Evolutionary conservation across 2,329 filamentous ascomycete genomes (phyloP), one percentile per base, ranked within the genome.

Genomic region (Nakataea oryzae): DNA sequence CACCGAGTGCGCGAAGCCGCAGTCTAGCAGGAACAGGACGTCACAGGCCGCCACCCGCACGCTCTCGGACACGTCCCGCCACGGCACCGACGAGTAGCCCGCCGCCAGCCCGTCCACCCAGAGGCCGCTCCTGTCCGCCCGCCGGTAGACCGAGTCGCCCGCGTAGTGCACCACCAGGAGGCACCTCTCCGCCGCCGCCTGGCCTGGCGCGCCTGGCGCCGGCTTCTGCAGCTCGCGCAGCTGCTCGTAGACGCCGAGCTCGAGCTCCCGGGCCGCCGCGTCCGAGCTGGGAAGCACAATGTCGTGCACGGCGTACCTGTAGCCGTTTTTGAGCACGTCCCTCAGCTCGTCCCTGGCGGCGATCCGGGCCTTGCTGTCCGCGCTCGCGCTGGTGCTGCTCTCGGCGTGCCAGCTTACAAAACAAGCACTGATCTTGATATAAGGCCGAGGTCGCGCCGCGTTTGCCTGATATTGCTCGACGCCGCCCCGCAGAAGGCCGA

Each of bases 281-380:
- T 61, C 50, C 7, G 59, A 54, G 30, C 59, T 61, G 14, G 59
- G 59, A 26, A 61, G 27, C 14, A 9, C 21, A 11, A 61, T 24
- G 28, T 61, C 60, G 50, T 54, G 60, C 21, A 61, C 60, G 60
- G 56, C 60, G 17, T 61, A 56, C 7, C 30, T 32, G 54, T 57
- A 61, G 12, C 34, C 27, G 21, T 30, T 61, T 9, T 30, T 34
- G 30, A 61, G n/a, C 30, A 61, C 28, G 9, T 57, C 54, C 1
- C 24, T 56, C 11, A 61, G 17, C 24, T 56, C 50, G 28, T 54
- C 41, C 28, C 54, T 34, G 17, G 30, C 58, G 28, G 58, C 58
- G 21, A 28, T 28, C n/a, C 32, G 47, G 27, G 13, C 28, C 8
- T 30, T 13, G 29, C 50, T n/a, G 14, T 29, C 59, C 11, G 54